phyloP scores from a whole-genome alignment of 2,329 filamentous ascomycete species.

The Diaporthe citri region DNA sequence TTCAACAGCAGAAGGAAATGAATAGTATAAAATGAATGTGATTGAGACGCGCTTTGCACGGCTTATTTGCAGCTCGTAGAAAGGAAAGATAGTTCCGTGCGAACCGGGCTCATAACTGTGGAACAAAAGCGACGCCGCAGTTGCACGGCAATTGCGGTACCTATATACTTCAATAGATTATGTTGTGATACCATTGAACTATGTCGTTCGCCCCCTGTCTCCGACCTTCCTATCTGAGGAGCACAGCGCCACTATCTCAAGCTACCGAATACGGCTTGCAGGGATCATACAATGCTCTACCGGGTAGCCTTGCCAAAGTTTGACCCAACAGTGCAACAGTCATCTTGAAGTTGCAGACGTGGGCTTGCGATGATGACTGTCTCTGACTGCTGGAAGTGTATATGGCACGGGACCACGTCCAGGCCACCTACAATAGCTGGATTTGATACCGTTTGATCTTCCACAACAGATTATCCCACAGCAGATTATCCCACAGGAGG shows the following conservation, averaged over 20 bases:
- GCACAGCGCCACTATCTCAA: not conserved
- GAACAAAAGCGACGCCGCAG: too few species aligned
- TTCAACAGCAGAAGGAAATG: too few species aligned
- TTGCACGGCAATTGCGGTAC: too few species aligned
- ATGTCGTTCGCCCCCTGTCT: not conserved
- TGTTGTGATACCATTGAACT: not conserved
- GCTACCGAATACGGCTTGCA: not conserved
- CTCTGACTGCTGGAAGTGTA: not conserved
- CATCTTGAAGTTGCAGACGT: not conserved
- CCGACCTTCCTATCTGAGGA: conserved; percentile 7
- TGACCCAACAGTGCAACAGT: not conserved
- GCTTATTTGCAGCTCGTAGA: too few species aligned
- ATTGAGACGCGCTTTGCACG: too few species aligned
- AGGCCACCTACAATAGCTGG: not conserved
- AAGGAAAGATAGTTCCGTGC: too few species aligned
- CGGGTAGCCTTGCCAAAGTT: not conserved
- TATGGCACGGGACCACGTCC: not conserved
- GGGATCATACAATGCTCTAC: not conserved
- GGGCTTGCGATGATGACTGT: conserved; percentile 2
- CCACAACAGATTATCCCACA: not conserved
- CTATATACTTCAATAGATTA: too few species aligned
- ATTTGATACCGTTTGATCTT: not conserved
- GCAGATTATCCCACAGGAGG: too few species aligned
- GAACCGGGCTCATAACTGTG: too few species aligned
- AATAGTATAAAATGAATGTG: too few species aligned